Evolutionary conservation across 129 eudicot genomes (phyloP).

Genomic region (Flaveria linearis): DNA sequence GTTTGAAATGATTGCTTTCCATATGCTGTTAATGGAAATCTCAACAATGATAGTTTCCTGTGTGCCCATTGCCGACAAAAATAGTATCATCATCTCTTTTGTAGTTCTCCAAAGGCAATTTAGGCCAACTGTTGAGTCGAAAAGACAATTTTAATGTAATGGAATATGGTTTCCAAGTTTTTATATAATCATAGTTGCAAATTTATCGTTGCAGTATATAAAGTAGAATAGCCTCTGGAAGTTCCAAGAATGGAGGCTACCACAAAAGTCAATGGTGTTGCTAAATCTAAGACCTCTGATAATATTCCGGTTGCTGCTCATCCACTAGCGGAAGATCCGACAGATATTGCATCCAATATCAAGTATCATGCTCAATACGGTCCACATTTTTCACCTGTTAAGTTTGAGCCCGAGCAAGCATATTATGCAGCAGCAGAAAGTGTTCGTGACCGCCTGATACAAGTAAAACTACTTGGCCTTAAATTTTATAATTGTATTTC

Average conservation of each 20-base stretch:
- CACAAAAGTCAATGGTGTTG: slow-evolving; percentile 45
- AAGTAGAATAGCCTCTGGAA: slow-evolving; percentile 27
- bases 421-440: slow-evolving; percentile 96
- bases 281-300: slow-evolving; percentile 43
- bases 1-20: slow-evolving; percentile 9
- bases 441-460: slow-evolving; percentile 82
- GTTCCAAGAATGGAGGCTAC: slow-evolving; percentile 52
- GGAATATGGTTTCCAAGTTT: background rate
- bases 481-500: background rate
- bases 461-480: slow-evolving; percentile 45
- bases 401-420: slow-evolving; percentile 98
- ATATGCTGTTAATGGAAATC: too few species aligned
- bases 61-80: background rate
- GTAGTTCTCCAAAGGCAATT: background rate
- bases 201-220: slow-evolving; percentile 13
- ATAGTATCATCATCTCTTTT: background rate
- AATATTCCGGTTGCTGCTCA: slow-evolving; percentile 72
- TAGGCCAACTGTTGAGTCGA: slow-evolving; percentile 4
- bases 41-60: too few species aligned
- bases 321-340: slow-evolving; percentile 67
- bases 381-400: slow-evolving; percentile 93
- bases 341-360: slow-evolving; percentile 89
- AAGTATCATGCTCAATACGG: slow-evolving; percentile 85
- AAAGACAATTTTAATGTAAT: background rate
- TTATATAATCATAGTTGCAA: background rate